These are phyloP conservation scores for Combretum micranthum DNA, from an alignment of 345 rosid species.

Conservation along the genomic window DNA sequence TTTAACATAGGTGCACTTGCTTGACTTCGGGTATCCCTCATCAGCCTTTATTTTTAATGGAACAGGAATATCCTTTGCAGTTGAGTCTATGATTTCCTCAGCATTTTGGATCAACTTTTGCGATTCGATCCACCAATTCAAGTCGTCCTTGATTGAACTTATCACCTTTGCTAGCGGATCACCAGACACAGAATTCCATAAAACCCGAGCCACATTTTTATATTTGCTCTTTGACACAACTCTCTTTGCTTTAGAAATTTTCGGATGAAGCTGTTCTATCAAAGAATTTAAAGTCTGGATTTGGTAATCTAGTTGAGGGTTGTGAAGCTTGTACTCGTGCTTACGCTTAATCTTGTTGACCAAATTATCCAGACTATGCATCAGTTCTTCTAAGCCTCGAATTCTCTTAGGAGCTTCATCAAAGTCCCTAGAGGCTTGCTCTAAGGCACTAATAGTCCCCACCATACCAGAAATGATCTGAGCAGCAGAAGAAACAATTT, in stretches of 20 bases:
- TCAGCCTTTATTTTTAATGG: slow-evolving; percentile 18
- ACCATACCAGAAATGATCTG: slow-evolving; percentile 21
- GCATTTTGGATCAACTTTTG: slow-evolving; percentile 23
- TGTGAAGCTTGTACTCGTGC: slow-evolving; percentile 22
- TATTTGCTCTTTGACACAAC: slow-evolving; percentile 14
- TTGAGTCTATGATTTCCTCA: slow-evolving; percentile 19
- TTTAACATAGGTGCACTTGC: slow-evolving; percentile 16
- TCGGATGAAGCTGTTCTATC: slow-evolving; percentile 21
- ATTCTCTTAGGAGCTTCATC: slow-evolving; percentile 32
- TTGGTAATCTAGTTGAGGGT: slow-evolving; percentile 17
- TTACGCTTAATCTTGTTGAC: slow-evolving; percentile 10
- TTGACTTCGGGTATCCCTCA: slow-evolving; percentile 21
- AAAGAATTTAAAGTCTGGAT: slow-evolving; percentile 19
- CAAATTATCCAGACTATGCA: slow-evolving; percentile 22
- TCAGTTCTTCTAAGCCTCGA: slow-evolving; percentile 20
- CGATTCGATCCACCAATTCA: slow-evolving; percentile 30
- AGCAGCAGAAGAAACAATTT: slow-evolving; percentile 19
- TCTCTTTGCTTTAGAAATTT: slow-evolving; percentile 19
- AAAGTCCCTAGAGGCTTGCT: slow-evolving; percentile 22
- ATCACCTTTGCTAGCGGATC: slow-evolving; percentile 18
- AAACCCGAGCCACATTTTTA: slow-evolving; percentile 16
- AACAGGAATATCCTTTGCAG: slow-evolving; percentile 14
- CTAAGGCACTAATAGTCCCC: slow-evolving; percentile 23
- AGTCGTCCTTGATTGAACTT: slow-evolving; percentile 19
- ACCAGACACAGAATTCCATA: slow-evolving; percentile 26